Evolutionary conservation across 495 filamentous ascomycete genomes (phyloP).

Genomic region (Aspergillus ellipticus): DNA sequence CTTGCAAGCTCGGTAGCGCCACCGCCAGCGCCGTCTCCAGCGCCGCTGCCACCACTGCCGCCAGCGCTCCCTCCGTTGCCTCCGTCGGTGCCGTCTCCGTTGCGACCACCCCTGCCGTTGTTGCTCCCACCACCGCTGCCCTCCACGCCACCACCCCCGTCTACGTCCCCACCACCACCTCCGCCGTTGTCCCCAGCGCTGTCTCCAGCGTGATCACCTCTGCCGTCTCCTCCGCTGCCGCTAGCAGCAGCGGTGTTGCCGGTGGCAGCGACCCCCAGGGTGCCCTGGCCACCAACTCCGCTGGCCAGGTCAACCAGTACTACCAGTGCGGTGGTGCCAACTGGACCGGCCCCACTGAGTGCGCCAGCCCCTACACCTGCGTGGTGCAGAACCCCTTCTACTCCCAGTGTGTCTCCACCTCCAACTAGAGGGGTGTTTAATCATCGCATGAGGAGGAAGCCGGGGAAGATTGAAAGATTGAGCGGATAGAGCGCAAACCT

Average conservation of each 20-base stretch:
- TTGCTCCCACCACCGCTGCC: not conserved
- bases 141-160: not conserved
- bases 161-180: not conserved
- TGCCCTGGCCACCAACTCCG: not conserved
- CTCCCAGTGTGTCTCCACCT: constrained; percentile 46
- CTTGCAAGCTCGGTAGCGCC: not conserved
- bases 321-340: constrained; percentile 52
- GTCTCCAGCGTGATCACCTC: not conserved
- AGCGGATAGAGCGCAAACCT: not conserved
- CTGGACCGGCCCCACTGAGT: constrained; percentile 46
- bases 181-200: not conserved
- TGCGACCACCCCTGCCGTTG: not conserved
- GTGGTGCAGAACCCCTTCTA: constrained; percentile 46
- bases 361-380: constrained; percentile 44
- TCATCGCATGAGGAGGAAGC: not conserved
- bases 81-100: not conserved
- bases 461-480: not conserved
- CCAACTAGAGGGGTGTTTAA: no score
- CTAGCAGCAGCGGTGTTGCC: not conserved
- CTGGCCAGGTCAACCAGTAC: constrained; percentile 18
- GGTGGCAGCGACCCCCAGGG: constrained; percentile 4
- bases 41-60: not conserved
- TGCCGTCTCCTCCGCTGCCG: not conserved
- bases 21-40: not conserved
- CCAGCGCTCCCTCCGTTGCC: not conserved